Conservation (phyloP, 805 yeast species). For the Barnettozyma siamensis region DNA sequence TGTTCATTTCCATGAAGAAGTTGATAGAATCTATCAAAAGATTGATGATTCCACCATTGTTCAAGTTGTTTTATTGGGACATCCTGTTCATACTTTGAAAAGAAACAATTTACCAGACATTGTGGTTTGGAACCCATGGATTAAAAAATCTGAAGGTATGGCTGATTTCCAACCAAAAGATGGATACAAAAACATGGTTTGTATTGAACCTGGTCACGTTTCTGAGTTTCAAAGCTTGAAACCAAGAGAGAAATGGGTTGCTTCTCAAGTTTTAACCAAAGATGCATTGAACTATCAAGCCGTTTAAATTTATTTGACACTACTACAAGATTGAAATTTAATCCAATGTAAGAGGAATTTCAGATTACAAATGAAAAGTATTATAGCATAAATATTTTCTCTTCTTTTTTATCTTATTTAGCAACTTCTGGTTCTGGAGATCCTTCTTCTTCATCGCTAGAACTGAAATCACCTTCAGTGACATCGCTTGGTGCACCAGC, state of each 20-base stretch:
- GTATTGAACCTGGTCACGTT: constrained; percentile 93
- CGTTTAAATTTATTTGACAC: no score
- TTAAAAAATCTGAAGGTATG: constrained; percentile 73
- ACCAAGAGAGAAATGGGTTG: constrained; percentile 77
- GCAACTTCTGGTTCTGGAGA: background rate
- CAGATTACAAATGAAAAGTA: no score
- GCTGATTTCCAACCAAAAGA: constrained; percentile 81
- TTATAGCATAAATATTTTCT: no score
- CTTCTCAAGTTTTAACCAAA: constrained; percentile 50
- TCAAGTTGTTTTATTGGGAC: constrained; percentile 67
- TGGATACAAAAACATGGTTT: constrained; percentile 84
- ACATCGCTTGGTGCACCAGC: constrained; percentile 8
- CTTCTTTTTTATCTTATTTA: background rate
- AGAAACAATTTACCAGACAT: constrained; percentile 57
- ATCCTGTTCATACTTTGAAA: constrained; percentile 61
- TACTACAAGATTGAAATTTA: no score
- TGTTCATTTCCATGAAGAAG: constrained; percentile 65
- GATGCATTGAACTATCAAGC: constrained; percentile 61
- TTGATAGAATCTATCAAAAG: constrained; percentile 76
- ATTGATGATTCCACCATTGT: constrained; percentile 49
- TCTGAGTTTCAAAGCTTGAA: constrained; percentile 51
- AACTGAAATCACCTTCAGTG: constrained; percentile 25
- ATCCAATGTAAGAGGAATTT: no score
- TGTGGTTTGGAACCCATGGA: constrained; percentile 99
- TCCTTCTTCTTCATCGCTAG: constrained; percentile 29